A percentile compares a stretch with the other conserved stretches of the same genome.
These are phyloP conservation scores for Xylariaceae sp. DNA, from an alignment of 2,329 filamentous ascomycete species.

Conservation along the genomic window DNA sequence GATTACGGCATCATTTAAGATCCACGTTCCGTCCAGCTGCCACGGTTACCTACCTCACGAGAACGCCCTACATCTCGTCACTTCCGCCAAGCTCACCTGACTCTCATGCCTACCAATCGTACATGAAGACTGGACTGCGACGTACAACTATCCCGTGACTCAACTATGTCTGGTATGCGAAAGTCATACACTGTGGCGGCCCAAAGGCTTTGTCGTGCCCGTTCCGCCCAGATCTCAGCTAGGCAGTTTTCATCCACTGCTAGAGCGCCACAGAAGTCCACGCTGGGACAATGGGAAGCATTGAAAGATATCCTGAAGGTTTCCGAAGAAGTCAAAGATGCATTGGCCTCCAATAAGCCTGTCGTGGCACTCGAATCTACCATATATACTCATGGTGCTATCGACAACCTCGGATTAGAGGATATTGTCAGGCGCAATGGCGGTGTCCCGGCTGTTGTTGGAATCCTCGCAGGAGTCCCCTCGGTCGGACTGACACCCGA, in stretches of 20 bases:
- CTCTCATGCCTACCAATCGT: too few species aligned
- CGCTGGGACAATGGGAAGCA: constrained; percentile 18
- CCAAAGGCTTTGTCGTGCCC: neutral
- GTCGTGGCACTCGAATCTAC: constrained; percentile 93
- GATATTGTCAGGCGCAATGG: constrained; percentile 76
- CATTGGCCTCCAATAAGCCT: constrained; percentile 68
- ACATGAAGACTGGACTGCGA: neutral
- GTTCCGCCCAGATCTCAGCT: neutral
- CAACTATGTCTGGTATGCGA: neutral
- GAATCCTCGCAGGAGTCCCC: constrained; percentile 77
- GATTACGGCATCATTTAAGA: too few species aligned
- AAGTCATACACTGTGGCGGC: neutral
- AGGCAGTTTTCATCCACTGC: constrained; percentile 11
- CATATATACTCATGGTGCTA: constrained; percentile 90
- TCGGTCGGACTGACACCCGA: constrained; percentile 70
- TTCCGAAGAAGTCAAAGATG: constrained; percentile 78
- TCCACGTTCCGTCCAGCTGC: too few species aligned
- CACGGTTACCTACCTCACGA: too few species aligned
- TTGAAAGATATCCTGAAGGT: constrained; percentile 56
- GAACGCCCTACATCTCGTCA: too few species aligned
- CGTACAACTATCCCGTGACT: neutral
- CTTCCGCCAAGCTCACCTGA: too few species aligned
- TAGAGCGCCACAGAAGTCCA: constrained; percentile 7
- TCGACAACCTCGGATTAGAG: constrained; percentile 75
- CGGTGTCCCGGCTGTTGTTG: constrained; percentile 85